Conservation (phyloP, 768 basidiomycete species). For the Cyclocybe cylindracea region DNA sequence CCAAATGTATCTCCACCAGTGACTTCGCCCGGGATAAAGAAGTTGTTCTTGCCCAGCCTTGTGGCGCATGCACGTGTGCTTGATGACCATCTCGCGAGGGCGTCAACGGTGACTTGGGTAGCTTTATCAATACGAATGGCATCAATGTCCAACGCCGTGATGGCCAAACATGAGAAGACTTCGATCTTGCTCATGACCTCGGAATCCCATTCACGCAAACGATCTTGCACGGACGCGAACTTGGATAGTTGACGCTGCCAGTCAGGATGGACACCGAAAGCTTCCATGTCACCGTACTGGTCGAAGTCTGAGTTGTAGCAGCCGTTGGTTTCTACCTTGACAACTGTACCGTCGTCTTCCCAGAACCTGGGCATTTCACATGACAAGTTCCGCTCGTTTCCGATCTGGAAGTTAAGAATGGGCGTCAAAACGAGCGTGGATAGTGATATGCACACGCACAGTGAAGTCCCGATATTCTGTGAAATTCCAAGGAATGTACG, state of each 20-base stretch:
- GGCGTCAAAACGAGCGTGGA: constrained; percentile 2
- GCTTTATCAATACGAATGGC: constrained; percentile 96
- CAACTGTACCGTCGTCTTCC: constrained; percentile 69
- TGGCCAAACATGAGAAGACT: constrained; percentile 81
- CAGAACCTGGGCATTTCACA: constrained; percentile 82
- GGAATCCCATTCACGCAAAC: constrained; percentile 90
- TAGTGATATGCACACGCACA: constrained; percentile 35
- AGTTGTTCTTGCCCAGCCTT: constrained; percentile 76
- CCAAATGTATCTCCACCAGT: constrained; percentile 94
- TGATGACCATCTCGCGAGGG: constrained; percentile 74
- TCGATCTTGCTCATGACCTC: constrained; percentile 76
- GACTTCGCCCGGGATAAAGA: constrained; percentile 91
- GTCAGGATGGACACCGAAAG: constrained; percentile 94
- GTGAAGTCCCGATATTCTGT: constrained; percentile 81
- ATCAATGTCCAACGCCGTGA: constrained; percentile 87
- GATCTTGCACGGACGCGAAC: constrained; percentile 95
- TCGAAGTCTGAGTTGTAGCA: constrained; percentile 88
- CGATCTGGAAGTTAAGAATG: constrained; percentile 41
- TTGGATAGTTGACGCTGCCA: constrained; percentile 94
- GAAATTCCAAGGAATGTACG: constrained; percentile 84
- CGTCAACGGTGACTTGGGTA: constrained; percentile 86
- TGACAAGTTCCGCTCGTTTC: constrained; percentile 70
- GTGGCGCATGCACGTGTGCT: constrained; percentile 75
- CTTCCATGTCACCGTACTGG: constrained; percentile 96
- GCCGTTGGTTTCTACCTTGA: constrained; percentile 61